Evolutionary conservation across 2,329 filamentous ascomycete genomes (phyloP).

Genomic region (Lecanicillium sp.): DNA sequence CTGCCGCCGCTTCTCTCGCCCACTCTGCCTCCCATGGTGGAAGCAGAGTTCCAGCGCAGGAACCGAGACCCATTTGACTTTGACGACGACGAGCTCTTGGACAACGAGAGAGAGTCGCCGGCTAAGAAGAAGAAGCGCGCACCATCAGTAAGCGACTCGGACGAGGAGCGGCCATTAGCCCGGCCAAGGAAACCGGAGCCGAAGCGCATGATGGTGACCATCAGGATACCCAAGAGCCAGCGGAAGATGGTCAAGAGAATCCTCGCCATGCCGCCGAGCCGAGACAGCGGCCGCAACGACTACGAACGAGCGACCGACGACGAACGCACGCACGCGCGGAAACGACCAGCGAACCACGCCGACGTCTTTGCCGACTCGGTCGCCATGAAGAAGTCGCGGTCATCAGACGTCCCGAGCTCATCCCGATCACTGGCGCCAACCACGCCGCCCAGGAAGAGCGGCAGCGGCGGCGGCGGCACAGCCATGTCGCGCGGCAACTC

Average conservation of each 20-base stretch:
- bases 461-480: slow-evolving; percentile 32
- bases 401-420: slow-evolving; percentile 29
- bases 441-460: slow-evolving; percentile 45
- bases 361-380: slow-evolving; percentile 28
- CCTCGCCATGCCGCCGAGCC: slow-evolving; percentile 31
- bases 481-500: slow-evolving; percentile 48
- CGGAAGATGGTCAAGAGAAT: slow-evolving; percentile 38
- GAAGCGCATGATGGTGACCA: slow-evolving; percentile 31
- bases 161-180: slow-evolving; percentile 27
- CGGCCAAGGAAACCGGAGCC: slow-evolving; percentile 17
- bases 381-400: slow-evolving; percentile 34
- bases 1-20: slow-evolving; percentile 48
- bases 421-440: slow-evolving; percentile 32
- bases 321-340: slow-evolving; percentile 29
- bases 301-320: slow-evolving; percentile 4
- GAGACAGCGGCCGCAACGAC: slow-evolving; percentile 25
- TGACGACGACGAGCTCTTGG: slow-evolving; percentile 6
- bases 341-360: slow-evolving; percentile 35
- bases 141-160: slow-evolving; percentile 18
- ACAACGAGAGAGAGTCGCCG: slow-evolving; percentile 13
- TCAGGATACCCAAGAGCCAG: slow-evolving; percentile 42
- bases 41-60: slow-evolving; percentile 34
- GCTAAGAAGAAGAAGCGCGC: slow-evolving; percentile 17
- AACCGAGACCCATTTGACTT: slow-evolving; percentile 7
- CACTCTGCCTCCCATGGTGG: slow-evolving; percentile 44